Evolutionary conservation across 2,329 filamentous ascomycete species (phyloP).

Genomic region (Blastomyces parvus): DNA sequence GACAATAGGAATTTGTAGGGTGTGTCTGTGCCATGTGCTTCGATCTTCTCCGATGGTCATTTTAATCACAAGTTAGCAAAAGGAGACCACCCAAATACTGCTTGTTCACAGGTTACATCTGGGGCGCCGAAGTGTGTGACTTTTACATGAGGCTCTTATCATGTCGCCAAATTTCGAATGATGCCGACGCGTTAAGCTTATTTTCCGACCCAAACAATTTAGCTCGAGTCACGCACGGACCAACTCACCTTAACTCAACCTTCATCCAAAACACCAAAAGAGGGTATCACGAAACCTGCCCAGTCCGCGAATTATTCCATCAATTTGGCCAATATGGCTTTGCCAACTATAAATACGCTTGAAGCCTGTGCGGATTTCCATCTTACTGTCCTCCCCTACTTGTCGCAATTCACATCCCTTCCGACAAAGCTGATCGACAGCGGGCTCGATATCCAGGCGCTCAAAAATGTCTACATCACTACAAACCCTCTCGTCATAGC

Average conservation of each 20-base stretch:
- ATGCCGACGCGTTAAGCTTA: slow-evolving; percentile 12
- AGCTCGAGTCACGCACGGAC: slow-evolving; percentile 7
- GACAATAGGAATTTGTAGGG: slow-evolving; percentile 3
- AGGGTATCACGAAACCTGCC: not conserved
- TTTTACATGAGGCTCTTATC: not conserved
- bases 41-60: not conserved
- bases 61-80: not conserved
- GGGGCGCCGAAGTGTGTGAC: not conserved
- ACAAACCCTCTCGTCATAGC: slow-evolving; percentile 80
- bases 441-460: slow-evolving; percentile 49
- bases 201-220: not conserved
- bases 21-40: slow-evolving; percentile 9
- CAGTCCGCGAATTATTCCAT: not conserved
- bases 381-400: slow-evolving; percentile 64
- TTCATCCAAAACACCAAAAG: not conserved
- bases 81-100: not conserved
- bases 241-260: slow-evolving; percentile 7
- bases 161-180: slow-evolving; percentile 14
- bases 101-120: not conserved
- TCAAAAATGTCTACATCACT: slow-evolving; percentile 63
- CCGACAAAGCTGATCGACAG: slow-evolving; percentile 55
- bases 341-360: slow-evolving; percentile 56
- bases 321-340: slow-evolving; percentile 45
- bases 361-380: slow-evolving; percentile 67
- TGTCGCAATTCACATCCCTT: slow-evolving; percentile 60